Base-by-base conservation (phyloP, 2,329 filamentous ascomycete genomes). In the Chrysosporium queenslandicum region DNA sequence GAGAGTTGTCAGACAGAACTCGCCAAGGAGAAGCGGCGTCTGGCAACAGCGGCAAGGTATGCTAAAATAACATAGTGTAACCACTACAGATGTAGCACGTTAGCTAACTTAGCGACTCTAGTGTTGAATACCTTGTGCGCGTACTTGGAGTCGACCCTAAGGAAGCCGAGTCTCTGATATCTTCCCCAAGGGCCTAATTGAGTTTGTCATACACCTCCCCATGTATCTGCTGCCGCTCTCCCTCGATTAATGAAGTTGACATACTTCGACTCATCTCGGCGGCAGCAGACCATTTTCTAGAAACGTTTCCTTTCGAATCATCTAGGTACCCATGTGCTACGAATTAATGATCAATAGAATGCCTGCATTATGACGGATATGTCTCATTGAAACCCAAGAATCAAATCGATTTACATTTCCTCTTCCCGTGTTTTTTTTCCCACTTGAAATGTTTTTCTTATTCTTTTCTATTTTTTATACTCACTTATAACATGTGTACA, bases 41-140 rank as follows among this genome's bases (percentile, higher is more conserved):
- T 89, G 64, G 79, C 80, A 41, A 77, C 75, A 48, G 82, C 85
- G 61, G 86, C 88, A 60, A 91, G 86, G 89, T 95, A 71, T n/a
- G n/a, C n/a, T n/a, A n/a, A n/a, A n/a, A n/a, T n/a, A n/a, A n/a
- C n/a, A n/a, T n/a, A 78, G 83, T 78, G 34, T 21, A 25, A 27
- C 23, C 8, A n/a, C n/a, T n/a, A n/a, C n/a, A n/a, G n/a, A n/a
- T n/a, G n/a, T n/a, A n/a, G 20, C 37, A 9, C 23, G 32, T n/a
- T 14, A 32, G 25, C 27, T 55, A 34, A 56, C 41, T 51, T 48
- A n/a, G n/a, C n/a, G n/a, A n/a, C 52, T 43, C 29, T 51, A 85
- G 81, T 63, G 74, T 82, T 60, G 78, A 83, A 59, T 84, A 83
- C 65, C 71, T 85, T 47, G 76, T 78, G 37, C 79, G 78, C 59